Evolutionary conservation across 768 basidiomycete species (phyloP).

Genomic region (Russula sp.): DNA sequence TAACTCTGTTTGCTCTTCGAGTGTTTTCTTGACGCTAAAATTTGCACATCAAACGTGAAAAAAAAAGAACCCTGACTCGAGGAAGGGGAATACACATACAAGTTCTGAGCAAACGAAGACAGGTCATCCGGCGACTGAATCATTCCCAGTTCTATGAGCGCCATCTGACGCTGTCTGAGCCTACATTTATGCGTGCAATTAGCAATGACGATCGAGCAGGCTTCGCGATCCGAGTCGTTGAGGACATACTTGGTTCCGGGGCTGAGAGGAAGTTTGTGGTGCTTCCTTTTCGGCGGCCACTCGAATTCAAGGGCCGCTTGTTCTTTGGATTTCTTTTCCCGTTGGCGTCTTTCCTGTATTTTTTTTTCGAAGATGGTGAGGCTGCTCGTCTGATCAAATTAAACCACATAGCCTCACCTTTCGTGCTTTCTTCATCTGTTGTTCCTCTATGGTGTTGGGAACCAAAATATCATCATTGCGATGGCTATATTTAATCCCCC

Average conservation of each 20-base stretch:
- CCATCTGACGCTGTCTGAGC: conserved; percentile 46
- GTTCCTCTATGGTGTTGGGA: conserved; percentile 61
- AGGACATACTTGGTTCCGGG: conserved; percentile 44
- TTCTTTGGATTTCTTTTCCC: conserved; percentile 23
- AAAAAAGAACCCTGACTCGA: neutral
- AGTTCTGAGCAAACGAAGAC: conserved; percentile 51
- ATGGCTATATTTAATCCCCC: conserved; percentile 68
- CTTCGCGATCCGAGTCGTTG: neutral
- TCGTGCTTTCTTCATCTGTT: conserved; percentile 47
- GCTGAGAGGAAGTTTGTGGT: conserved; percentile 42
- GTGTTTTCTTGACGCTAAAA: conserved; percentile 22
- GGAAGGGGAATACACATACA: conserved; percentile 38
- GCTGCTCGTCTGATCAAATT: neutral
- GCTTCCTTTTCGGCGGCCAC: conserved; percentile 62
- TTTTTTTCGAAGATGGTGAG: neutral
- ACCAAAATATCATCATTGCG: conserved; percentile 63
- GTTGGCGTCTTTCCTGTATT: conserved; percentile 24
- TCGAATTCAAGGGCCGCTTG: conserved; percentile 29
- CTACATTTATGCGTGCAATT: conserved; percentile 29
- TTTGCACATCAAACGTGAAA: neutral
- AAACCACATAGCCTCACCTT: conserved; percentile 31
- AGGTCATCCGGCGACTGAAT: conserved; percentile 47
- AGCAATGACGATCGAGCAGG: neutral
- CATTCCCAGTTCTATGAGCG: conserved; percentile 55
- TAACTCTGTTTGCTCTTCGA: conserved; percentile 24